phyloP scores from a whole-genome alignment of 2,329 filamentous ascomycete genomes.

The Colletotrichum sp. region DNA sequence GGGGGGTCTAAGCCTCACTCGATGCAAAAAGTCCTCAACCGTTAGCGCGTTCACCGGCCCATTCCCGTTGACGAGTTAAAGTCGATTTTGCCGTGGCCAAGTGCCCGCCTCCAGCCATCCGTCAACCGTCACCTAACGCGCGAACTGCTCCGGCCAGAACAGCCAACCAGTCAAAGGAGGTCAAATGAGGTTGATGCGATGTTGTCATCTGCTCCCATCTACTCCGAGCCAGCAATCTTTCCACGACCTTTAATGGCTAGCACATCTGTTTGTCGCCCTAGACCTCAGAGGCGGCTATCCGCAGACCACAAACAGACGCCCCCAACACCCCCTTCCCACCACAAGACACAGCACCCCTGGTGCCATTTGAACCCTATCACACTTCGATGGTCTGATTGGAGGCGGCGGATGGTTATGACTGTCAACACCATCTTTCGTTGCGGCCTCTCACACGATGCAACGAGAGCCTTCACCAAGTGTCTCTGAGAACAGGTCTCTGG shows the following conservation, averaged over 20 bases:
- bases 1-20: slow-evolving; percentile 21
- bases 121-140: not conserved
- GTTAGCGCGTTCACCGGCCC: slow-evolving; percentile 6
- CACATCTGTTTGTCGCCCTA: not conserved
- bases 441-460: not conserved
- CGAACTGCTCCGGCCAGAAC: slow-evolving; percentile 2
- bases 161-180: not conserved
- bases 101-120: slow-evolving; percentile 1
- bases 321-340: not conserved
- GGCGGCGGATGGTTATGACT: not conserved
- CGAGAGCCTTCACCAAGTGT: not conserved
- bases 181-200: not conserved
- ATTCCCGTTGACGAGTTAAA: slow-evolving; percentile 5
- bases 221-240: not conserved
- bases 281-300: not conserved
- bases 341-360: not conserved
- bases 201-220: not conserved
- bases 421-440: slow-evolving; percentile 2
- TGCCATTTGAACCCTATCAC: slow-evolving; percentile 6
- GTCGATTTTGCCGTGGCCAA: not conserved
- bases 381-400: not conserved
- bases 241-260: not conserved
- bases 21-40: slow-evolving; percentile 18
- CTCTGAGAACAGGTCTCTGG: not conserved
- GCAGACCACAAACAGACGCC: not conserved